These are phyloP conservation scores for Blastobotrys americana DNA, from an alignment of 805 yeast species.

Conservation along the genomic window DNA sequence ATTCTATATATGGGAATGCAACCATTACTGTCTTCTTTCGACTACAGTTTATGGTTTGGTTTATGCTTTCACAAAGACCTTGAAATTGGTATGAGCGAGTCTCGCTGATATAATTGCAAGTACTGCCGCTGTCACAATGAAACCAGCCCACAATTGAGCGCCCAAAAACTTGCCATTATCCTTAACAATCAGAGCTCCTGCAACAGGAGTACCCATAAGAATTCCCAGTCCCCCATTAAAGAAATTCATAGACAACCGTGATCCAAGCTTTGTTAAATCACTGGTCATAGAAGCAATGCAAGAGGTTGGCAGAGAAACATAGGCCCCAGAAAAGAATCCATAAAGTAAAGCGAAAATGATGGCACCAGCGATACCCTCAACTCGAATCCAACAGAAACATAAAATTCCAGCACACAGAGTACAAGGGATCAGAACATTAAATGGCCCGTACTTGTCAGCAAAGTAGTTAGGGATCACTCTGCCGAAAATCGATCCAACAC, in stretches of 20 bases:
- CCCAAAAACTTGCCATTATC: conserved; percentile 15
- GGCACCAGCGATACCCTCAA: conserved; percentile 21
- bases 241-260: conserved; percentile 55
- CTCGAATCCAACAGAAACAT: conserved; percentile 19
- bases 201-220: conserved; percentile 27
- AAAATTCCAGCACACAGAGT: conserved; percentile 10
- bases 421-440: conserved; percentile 33
- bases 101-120: neutral
- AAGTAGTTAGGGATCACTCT: conserved; percentile 41
- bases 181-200: conserved; percentile 23
- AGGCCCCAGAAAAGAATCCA: conserved; percentile 30
- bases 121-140: conserved; percentile 1
- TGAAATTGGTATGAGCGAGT: neutral
- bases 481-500: conserved; percentile 39
- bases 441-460: conserved; percentile 44
- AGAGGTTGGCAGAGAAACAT: conserved; percentile 29
- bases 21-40: too few species aligned
- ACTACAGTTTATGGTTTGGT: too few species aligned
- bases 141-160: conserved; percentile 19
- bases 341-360: conserved; percentile 27
- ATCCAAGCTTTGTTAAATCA: conserved; percentile 38
- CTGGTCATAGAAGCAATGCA: conserved; percentile 25
- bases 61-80: neutral
- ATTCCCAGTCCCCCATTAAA: conserved; percentile 47
- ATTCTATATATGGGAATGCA: too few species aligned